phyloP scores from a whole-genome alignment of 1,284 basidiomycete species.

The Tremellales sp. region DNA sequence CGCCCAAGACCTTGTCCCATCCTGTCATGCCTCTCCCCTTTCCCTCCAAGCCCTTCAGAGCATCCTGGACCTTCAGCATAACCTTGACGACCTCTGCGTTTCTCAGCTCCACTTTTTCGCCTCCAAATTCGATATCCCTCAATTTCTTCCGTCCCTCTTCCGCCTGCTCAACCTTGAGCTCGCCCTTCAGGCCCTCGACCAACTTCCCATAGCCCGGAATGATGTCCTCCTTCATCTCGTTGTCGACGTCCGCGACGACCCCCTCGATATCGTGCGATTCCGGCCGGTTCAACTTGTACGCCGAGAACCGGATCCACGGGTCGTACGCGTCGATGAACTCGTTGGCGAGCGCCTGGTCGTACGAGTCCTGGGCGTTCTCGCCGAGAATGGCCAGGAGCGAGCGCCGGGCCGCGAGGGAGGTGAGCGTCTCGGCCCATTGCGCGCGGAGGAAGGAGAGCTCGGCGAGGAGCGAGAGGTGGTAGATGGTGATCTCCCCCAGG shows the following conservation, averaged over 20 bases:
- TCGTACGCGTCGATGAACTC: constrained; percentile 82
- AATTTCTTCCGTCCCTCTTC: constrained; percentile 57
- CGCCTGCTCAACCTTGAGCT: constrained; percentile 50
- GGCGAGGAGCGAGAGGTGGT: constrained; percentile 47
- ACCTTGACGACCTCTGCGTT: constrained; percentile 89
- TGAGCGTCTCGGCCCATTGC: constrained; percentile 72
- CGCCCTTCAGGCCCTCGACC: constrained; percentile 29
- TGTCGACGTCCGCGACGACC: constrained; percentile 68
- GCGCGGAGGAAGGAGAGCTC: constrained; percentile 54
- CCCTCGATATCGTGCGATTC: constrained; percentile 78
- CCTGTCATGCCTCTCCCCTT: constrained; percentile 50
- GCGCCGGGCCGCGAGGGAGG: constrained; percentile 70
- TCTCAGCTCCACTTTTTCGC: constrained; percentile 74
- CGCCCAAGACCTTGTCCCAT: constrained; percentile 75
- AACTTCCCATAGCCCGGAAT: constrained; percentile 34
- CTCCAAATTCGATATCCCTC: constrained; percentile 71
- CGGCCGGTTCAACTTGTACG: constrained; percentile 67
- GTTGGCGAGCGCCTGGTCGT: constrained; percentile 82
- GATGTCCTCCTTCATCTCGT: constrained; percentile 57
- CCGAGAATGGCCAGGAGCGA: constrained; percentile 68
- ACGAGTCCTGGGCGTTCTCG: constrained; percentile 56
- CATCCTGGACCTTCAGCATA: constrained; percentile 75
- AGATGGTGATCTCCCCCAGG: constrained; percentile 47
- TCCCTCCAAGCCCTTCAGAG: constrained; percentile 53
- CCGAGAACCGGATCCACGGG: constrained; percentile 86